Base-by-base conservation (phyloP, 1,284 basidiomycete genomes). In the Mycosarcoma mackinlayi region DNA sequence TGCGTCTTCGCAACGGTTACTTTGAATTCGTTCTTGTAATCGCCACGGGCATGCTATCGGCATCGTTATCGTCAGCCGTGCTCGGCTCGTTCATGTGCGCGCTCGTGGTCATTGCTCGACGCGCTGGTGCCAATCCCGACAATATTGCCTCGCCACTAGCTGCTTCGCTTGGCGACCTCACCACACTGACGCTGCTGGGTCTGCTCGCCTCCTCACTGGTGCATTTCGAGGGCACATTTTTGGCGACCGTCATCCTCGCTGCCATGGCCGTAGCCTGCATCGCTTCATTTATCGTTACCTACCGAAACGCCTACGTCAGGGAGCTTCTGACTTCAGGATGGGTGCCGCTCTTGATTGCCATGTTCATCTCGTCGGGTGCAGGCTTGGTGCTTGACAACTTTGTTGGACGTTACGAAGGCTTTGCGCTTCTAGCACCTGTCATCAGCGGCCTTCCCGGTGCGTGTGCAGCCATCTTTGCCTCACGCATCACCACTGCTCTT, bases 101-200 rank as follows among this genome's bases (percentile, higher is more conserved):
- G 7, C 86, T 97, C 21, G 88, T 98, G 35, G 87, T 98, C 19
- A 65, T 92, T 3, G 93, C 93, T 80, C 85, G 92, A 44, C 87
- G 86, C 75, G 88, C 87, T 52, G 88, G 89, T 3, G 87, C 90
- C 37, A 91, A 98, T 83, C 95, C 94, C 53, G 94, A 97, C 81
- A 98, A 98, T 82, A 95, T 98, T 69, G 92, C 94, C 3, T 92
- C 94, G 0, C 93, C 95, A 0, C 86, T 98, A 6, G 95, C 95
- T 0, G 89, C 93, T 3, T 94, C 92, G 69, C 86, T 98, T 0
- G 94, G 95, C 9, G 95, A 98, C 79, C 86, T 98, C 27, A 86
- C 97, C 51, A 96, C 95, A 0, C 88, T 85, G n/a, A 80, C 80
- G 7, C 68, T 85, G 31, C 72, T 85, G 7, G 83, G 82, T 8